These are phyloP conservation scores for Biscutella laevigata DNA, from an alignment of 441 rosid genomes.

Conservation along the genomic window DNA sequence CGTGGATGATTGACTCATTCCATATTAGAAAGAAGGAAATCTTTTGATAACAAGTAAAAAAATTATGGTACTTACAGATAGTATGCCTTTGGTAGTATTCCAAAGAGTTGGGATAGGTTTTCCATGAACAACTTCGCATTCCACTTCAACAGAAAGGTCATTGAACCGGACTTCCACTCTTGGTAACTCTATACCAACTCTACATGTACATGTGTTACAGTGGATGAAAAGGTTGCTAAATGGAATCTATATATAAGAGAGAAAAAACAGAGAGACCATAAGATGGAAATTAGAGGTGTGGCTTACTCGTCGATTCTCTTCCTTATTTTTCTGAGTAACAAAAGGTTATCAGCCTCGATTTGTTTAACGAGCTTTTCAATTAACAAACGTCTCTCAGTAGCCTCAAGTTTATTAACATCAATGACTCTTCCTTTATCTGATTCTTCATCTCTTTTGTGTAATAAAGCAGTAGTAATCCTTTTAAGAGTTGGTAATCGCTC, in stretches of 20 bases:
- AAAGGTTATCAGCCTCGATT: slow-evolving; percentile 44
- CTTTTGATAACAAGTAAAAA: too few species aligned
- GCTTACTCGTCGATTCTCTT: slow-evolving; percentile 50
- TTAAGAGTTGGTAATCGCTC: slow-evolving; percentile 44
- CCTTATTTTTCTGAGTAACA: slow-evolving; percentile 40
- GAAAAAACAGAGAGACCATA: background rate
- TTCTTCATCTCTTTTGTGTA: slow-evolving; percentile 17
- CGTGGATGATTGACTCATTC: background rate
- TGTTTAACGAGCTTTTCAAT: slow-evolving; percentile 55
- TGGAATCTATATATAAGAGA: background rate
- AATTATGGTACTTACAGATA: slow-evolving; percentile 29
- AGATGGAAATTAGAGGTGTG: background rate
- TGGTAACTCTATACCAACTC: slow-evolving; percentile 43
- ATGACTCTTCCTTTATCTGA: slow-evolving; percentile 29
- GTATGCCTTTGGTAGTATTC: slow-evolving; percentile 30
- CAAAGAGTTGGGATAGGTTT: slow-evolving; percentile 54
- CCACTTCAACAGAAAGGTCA: slow-evolving; percentile 40
- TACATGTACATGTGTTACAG: slow-evolving; percentile 5
- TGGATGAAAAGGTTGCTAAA: background rate
- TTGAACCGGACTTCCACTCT: slow-evolving; percentile 46
- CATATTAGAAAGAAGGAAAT: background rate
- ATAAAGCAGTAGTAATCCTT: slow-evolving; percentile 33
- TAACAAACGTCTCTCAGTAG: slow-evolving; percentile 40
- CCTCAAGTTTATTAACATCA: slow-evolving; percentile 44
- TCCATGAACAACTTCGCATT: slow-evolving; percentile 41